These are phyloP conservation scores for Suillus americanus DNA, from an alignment of 768 basidiomycete genomes.

Conservation along the genomic window DNA sequence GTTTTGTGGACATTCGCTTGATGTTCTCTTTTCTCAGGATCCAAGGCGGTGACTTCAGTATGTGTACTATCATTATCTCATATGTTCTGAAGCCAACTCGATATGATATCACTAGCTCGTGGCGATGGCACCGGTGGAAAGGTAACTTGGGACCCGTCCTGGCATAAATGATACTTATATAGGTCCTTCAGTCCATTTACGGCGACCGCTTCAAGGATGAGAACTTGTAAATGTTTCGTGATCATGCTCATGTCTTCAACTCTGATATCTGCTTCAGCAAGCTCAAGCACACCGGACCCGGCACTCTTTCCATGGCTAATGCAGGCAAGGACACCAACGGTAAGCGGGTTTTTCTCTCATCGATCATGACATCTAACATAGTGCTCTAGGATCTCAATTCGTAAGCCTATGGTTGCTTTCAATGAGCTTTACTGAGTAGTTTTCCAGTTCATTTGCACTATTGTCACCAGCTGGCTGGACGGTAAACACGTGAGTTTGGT, in stretches of 20 bases:
- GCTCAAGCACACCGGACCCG: slow-evolving; percentile 89
- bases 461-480: slow-evolving; percentile 86
- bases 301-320: slow-evolving; percentile 93
- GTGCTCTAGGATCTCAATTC: slow-evolving; percentile 75
- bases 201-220: slow-evolving; percentile 91
- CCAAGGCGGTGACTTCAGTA: slow-evolving; percentile 98
- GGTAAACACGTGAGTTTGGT: slow-evolving; percentile 68
- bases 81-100: slow-evolving; percentile 17
- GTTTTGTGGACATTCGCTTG: background rate
- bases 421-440: background rate
- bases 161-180: slow-evolving; percentile 1
- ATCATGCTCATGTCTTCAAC: background rate
- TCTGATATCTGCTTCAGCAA: slow-evolving; percentile 56
- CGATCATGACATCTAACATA: slow-evolving; percentile 9
- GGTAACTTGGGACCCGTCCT: slow-evolving; percentile 37
- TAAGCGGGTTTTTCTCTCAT: slow-evolving; percentile 28
- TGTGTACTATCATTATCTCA: slow-evolving; percentile 31
- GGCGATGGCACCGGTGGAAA: slow-evolving; percentile 93
- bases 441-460: slow-evolving; percentile 86
- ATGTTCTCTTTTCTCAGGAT: slow-evolving; percentile 53
- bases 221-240: slow-evolving; percentile 70
- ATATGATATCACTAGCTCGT: slow-evolving; percentile 47
- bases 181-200: slow-evolving; percentile 70
- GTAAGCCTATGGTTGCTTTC: slow-evolving; percentile 40
- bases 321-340: slow-evolving; percentile 92